Evolutionary conservation across 306 rosid species (phyloP).

Genomic region (Inga leiocalycina): DNA sequence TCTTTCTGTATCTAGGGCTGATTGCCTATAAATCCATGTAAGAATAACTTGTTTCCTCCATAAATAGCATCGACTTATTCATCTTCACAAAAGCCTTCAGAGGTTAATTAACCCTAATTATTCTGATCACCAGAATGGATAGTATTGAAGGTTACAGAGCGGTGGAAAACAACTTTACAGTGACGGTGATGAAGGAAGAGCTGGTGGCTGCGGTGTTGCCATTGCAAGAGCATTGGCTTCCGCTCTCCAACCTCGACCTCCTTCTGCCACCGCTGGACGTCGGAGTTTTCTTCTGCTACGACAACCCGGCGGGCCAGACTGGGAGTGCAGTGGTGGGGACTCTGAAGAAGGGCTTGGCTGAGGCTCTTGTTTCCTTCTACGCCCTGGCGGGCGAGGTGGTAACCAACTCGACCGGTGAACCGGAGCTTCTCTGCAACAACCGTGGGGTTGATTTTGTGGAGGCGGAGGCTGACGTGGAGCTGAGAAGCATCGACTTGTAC

Average conservation of each 20-base stretch:
- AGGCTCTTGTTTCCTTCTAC: slow-evolving; percentile 55
- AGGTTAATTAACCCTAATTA: not conserved
- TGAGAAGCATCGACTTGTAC: slow-evolving; percentile 52
- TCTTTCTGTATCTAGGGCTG: not conserved
- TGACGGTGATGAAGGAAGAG: slow-evolving; percentile 44
- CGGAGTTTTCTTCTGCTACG: slow-evolving; percentile 67
- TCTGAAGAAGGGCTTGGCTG: slow-evolving; percentile 54
- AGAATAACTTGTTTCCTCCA: not conserved
- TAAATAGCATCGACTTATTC: not conserved
- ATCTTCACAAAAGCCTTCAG: too few species aligned
- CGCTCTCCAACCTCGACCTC: slow-evolving; percentile 78
- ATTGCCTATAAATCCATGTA: not conserved
- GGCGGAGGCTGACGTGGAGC: slow-evolving; percentile 62
- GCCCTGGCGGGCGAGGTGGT: slow-evolving; percentile 70
- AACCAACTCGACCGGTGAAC: slow-evolving; percentile 56
- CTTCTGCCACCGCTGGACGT: slow-evolving; percentile 64
- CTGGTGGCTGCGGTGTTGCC: slow-evolving; percentile 62
- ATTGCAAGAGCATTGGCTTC: slow-evolving; percentile 63
- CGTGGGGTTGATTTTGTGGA: slow-evolving; percentile 71
- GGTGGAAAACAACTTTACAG: slow-evolving; percentile 27
- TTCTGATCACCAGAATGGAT: slow-evolving; percentile 9
- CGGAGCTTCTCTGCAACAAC: slow-evolving; percentile 71
- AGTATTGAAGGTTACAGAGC: not conserved
- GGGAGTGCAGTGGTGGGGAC: slow-evolving; percentile 20
- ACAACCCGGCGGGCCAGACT: not conserved